Evolutionary conservation across 176 grass and related monocot genomes (phyloP), one percentile per base, ranked within the genome.

Genomic region (Tillandsia fasciculata): DNA sequence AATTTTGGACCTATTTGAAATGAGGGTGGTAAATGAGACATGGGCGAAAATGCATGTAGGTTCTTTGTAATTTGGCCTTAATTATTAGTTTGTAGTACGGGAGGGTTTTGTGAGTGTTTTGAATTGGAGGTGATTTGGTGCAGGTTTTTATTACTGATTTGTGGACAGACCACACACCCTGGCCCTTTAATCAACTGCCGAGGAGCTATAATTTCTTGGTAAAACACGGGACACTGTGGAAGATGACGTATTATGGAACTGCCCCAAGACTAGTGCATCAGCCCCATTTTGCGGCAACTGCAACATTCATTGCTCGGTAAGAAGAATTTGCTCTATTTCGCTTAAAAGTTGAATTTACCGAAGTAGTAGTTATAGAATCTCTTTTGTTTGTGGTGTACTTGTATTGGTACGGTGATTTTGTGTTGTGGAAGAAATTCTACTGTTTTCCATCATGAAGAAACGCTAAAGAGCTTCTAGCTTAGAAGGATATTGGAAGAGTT

Each of bases 131-230:
- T 10, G 50, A 69, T 67, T 69, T 65, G 53, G 18, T 84, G 51
- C 74, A 92, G 89, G 82, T 92, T 68, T 92, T 92, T 49, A 87
- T 99, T 51, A 99, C 87, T 17, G 94, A 99, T 81, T 85, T 99
- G 65, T 99, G 94, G 94, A 88, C 89, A 0, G 87, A 99, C 24
- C 94, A 99, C 64, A 99, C 94, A 2, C 94, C 94, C 4, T 99
- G 94, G 94, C 94, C 94, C 15, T 99, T 99, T 70, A 99, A 99
- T 63, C 94, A 99, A 82, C 78, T 99, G 64, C 94, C 94, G 1
- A 93, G 94, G 80, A 99, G 90, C 63, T 99, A 99, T 71, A 99
- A 84, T 70, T 99, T 99, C 72, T 87, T 99, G 72, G 94, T 99
- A 70, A 99, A 90, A 69, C 94, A 99, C 75, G 90, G 94, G 29